Evolutionary conservation across 2,329 filamentous ascomycete species (phyloP), one percentile per base, ranked within the genome.

Genomic region (Cercospora brassicicola): DNA sequence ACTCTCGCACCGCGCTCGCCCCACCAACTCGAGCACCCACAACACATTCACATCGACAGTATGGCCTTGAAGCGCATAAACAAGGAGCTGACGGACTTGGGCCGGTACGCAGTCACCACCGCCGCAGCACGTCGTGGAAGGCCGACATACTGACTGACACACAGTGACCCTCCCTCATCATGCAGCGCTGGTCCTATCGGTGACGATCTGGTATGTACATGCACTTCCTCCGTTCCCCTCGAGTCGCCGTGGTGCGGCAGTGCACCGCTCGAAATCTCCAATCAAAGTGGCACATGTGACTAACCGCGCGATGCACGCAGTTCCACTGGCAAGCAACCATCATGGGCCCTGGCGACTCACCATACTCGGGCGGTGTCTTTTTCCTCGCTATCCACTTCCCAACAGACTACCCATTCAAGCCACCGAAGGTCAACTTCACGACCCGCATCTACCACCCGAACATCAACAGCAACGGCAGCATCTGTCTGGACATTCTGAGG

Each of bases 241-340:
- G 48, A 10, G 23, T 56, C 61, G 56, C 53, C 67, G 60, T 42
- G 57, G 56, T 51, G 67, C 69, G 62, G 48, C 62, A 66, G 59
- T 23, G 56, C 42, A 56, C 57, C 63, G 48, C 53, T 53, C 30
- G 51, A 59, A 60, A 67, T 11, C 39, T 26, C 53, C 66, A 53
- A 8, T 57, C 59, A 59, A 57, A 67, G 13, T 15, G 59, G 45
- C 60, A 64, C 66, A 59, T 62, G 48, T 61, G 61, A 65, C 63
- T 69, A 56, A 70, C 66, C 64, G 36, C 18, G 39, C 26, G 67
- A 61, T 64, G 70, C 45, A 28, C 42, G 77, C 77, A 99, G 94
- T 99, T 99, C 81, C 95, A 98, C 89, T 99, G 95, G 95, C 95
- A 99, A 90, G 95, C 95, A 78, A 99, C 95, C 63, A 99, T 99